Evolutionary conservation across 129 eudicot genomes (phyloP).

Genomic region (Pulicaria dysenterica): DNA sequence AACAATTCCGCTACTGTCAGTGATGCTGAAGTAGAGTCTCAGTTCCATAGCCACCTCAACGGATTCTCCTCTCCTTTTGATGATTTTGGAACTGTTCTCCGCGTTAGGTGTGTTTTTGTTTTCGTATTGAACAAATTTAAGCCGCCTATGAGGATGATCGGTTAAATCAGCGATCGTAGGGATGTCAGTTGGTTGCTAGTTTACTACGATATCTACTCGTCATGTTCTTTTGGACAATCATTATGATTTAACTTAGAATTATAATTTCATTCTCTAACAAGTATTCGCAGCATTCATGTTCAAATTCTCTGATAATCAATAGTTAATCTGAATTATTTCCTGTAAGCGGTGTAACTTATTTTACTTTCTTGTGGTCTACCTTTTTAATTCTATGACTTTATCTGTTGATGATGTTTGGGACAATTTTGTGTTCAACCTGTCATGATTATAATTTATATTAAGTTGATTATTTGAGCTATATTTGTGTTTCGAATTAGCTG

Average conservation of each 20-base stretch:
- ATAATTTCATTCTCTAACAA: not conserved
- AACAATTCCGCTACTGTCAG: slow-evolving; percentile 48
- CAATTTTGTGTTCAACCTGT: slow-evolving; percentile 23
- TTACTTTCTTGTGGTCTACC: not conserved
- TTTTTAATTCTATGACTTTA: not conserved
- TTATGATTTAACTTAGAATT: not conserved
- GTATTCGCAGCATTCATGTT: not conserved
- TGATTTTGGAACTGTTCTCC: slow-evolving; percentile 50
- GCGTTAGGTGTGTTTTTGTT: slow-evolving; percentile 53
- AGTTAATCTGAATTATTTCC: not conserved
- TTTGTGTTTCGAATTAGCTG: not conserved
- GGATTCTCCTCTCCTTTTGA: slow-evolving; percentile 53
- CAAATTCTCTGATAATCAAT: not conserved
- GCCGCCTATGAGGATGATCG: not conserved
- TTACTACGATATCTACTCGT: not conserved
- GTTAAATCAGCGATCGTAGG: slow-evolving; percentile 10
- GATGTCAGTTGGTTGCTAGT: slow-evolving; percentile 13
- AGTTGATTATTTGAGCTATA: not conserved
- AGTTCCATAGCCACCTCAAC: slow-evolving; percentile 40
- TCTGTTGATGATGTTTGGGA: not conserved
- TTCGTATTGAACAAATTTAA: slow-evolving; percentile 14
- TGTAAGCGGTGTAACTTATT: not conserved
- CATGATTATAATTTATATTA: slow-evolving; percentile 14
- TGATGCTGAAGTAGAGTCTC: slow-evolving; percentile 90
- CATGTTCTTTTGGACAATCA: not conserved